Evolutionary conservation across 108 stramenopile species (phyloP).

Genomic region (Cyclotella sp.): DNA sequence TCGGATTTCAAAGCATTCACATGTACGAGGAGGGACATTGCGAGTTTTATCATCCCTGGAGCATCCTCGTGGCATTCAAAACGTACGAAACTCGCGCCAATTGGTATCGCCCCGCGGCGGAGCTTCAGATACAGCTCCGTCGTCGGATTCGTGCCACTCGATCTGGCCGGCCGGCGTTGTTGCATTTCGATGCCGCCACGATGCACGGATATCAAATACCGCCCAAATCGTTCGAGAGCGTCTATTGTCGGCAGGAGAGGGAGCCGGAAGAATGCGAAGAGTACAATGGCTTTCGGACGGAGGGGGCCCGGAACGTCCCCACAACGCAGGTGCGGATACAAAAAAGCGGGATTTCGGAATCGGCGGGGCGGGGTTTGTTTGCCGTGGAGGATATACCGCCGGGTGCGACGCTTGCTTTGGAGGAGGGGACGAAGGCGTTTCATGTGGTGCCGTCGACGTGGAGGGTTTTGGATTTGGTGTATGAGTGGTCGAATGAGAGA

Average conservation of each 20-base stretch:
- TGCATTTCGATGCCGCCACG: slow-evolving; percentile 49
- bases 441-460: slow-evolving; percentile 22
- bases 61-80: slow-evolving; percentile 66
- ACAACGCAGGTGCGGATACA: slow-evolving; percentile 15
- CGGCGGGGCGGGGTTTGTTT: slow-evolving; percentile 46
- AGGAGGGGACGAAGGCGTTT: slow-evolving; percentile 10
- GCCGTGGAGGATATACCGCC: slow-evolving; percentile 28
- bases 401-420: slow-evolving; percentile 11
- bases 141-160: slow-evolving; percentile 28
- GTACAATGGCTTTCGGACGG: slow-evolving; percentile 8
- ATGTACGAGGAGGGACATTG: slow-evolving; percentile 65
- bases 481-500: slow-evolving; percentile 11
- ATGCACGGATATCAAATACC: slow-evolving; percentile 53
- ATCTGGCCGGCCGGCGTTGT: slow-evolving; percentile 33
- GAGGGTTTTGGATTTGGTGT: slow-evolving; percentile 16
- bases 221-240: slow-evolving; percentile 32
- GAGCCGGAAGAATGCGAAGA: slow-evolving; percentile 35
- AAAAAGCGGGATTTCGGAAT: slow-evolving; percentile 34
- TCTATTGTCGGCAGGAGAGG: slow-evolving; percentile 41
- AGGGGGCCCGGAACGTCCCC: slow-evolving; percentile 9
- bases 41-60: slow-evolving; percentile 67
- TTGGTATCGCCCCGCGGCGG: slow-evolving; percentile 61
- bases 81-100: slow-evolving; percentile 30
- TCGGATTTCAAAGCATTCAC: slow-evolving; percentile 66
- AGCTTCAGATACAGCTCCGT: slow-evolving; percentile 44